Evolutionary conservation across 2,329 filamentous ascomycete genomes (phyloP), one percentile per base, ranked within the genome.

Genomic region (Sclerotinia borealis): DNA sequence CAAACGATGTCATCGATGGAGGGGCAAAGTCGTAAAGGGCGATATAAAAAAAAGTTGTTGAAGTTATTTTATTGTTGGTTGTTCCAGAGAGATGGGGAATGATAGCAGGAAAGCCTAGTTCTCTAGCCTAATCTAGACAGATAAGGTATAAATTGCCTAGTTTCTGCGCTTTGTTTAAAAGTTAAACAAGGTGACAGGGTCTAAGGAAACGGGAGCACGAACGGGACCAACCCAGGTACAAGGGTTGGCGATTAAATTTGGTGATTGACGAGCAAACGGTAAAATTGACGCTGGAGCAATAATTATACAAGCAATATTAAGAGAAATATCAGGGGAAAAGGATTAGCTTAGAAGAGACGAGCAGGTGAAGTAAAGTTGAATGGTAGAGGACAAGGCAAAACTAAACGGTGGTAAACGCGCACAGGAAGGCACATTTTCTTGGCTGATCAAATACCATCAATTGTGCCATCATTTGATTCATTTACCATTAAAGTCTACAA

Each of bases 161-260:
- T 34, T 45, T 45, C 52, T 27, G 37, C 31, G 37, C 37, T n/a
- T 55, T 25, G 41, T 41, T 29, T 3, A 31, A 31, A 22, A 27
- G 25, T 22, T 3, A 45, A 34, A 15, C 15, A 50, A 22, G 13
- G 27, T 51, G 47, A 37, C 56, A 51, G 56, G 43, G 54, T 22
- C 39, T 34, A 25, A 13, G 54, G 3, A 19, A 27, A 17, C 43
- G 43, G n/a, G 41, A 25, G 19, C 13, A 45, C 7, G 27, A 45
- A n/a, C 52, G 17, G 25, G 51, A 29, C 19, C 45, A 41, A 11
- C 36, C 45, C 58, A 51, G 58, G 27, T 31, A 52, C 34, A 52
- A 48, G 58, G 58, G 48, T 27, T n/a, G 29, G 59, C 59, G 59
- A 54, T 61, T 54, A 45, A 60, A 54, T n/a, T 25, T 27, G 11